Percentiles rank a stretch among this genome's conserved stretches.
Evolutionary conservation across 2,329 filamentous ascomycete species (phyloP).

Genomic region (Neonectria punicea): DNA sequence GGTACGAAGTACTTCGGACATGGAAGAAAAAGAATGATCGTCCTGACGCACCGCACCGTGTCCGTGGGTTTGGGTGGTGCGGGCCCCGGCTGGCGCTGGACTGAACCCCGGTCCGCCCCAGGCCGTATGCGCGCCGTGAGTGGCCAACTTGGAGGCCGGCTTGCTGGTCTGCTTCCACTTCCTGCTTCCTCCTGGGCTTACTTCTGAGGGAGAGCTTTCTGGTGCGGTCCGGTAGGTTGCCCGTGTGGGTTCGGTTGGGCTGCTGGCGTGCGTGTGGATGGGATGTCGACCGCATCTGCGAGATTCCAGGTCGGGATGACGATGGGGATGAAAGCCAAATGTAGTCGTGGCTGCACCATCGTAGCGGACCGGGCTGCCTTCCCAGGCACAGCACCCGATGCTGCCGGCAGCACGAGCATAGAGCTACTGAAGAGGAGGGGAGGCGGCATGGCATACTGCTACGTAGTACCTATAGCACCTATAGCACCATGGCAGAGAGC

Average conservation of each 20-base stretch:
- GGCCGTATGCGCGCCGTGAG: constrained; percentile 22
- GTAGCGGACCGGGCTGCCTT: constrained; percentile 16
- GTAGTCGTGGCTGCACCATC: constrained; percentile 15
- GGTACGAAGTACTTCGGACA: constrained; percentile 8
- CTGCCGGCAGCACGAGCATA: constrained; percentile 12
- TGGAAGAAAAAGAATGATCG: constrained; percentile 40
- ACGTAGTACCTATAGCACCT: no score
- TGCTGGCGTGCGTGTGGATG: constrained; percentile 16
- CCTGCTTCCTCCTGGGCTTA: constrained; percentile 15
- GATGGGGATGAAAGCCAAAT: constrained; percentile 19
- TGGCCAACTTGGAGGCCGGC: constrained; percentile 14
- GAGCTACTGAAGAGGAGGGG: constrained; percentile 5
- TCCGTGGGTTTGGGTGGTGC: constrained; percentile 45
- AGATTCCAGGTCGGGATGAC: constrained; percentile 13
- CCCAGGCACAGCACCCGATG: constrained; percentile 19
- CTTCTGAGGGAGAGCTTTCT: constrained; percentile 12
- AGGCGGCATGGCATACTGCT: no score
- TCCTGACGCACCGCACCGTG: constrained; percentile 42
- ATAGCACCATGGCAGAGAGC: constrained; percentile 2
- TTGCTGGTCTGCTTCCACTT: constrained; percentile 14
- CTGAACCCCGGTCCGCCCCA: constrained; percentile 32
- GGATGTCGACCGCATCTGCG: constrained; percentile 12
- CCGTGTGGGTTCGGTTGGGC: constrained; percentile 10
- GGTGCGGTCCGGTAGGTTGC: constrained; percentile 12
- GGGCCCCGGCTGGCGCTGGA: constrained; percentile 35